Percentiles rank a stretch among this genome's conserved stretches.
These are phyloP conservation scores for Laguncularia racemosa DNA, from an alignment of 345 rosid genomes.

Conservation along the genomic window DNA sequence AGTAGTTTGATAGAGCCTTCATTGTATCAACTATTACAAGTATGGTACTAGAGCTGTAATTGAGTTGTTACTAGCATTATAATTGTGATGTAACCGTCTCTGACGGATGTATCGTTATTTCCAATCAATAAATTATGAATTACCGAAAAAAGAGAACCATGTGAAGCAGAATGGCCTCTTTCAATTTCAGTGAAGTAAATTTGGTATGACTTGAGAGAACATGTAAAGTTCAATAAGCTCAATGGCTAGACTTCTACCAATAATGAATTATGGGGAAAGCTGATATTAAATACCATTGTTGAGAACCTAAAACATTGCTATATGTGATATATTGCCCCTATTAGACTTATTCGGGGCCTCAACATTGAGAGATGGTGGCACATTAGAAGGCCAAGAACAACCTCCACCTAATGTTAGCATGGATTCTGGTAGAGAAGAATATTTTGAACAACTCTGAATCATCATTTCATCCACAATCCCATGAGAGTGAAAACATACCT, in stretches of 20 bases:
- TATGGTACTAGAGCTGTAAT: too few relatives aligned
- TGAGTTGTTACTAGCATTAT: too few relatives aligned
- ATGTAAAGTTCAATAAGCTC: slow-evolving; percentile 25
- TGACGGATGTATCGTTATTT: too few relatives aligned
- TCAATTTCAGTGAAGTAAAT: slow-evolving; percentile 55
- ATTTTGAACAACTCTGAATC: too few relatives aligned
- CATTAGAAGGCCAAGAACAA: background rate
- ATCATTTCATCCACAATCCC: too few relatives aligned
- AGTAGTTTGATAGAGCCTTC: too few relatives aligned
- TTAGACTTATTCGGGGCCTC: background rate
- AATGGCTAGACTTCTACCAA: slow-evolving; percentile 46
- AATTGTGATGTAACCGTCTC: too few relatives aligned
- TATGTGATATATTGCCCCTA: background rate
- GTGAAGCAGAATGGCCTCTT: too few relatives aligned
- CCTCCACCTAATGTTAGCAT: slow-evolving; percentile 14
- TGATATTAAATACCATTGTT: slow-evolving; percentile 38
- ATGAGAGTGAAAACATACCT: too few relatives aligned
- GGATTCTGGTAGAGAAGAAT: slow-evolving; percentile 18
- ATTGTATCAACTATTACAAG: too few relatives aligned
- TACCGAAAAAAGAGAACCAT: too few relatives aligned
- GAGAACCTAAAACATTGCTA: slow-evolving; percentile 24
- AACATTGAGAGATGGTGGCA: background rate
- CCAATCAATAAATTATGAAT: too few relatives aligned
- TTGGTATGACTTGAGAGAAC: slow-evolving; percentile 67
- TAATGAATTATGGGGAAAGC: slow-evolving; percentile 29